Base-by-base conservation (phyloP, 2,329 filamentous ascomycete genomes). In the Tympanopsis confertula region DNA sequence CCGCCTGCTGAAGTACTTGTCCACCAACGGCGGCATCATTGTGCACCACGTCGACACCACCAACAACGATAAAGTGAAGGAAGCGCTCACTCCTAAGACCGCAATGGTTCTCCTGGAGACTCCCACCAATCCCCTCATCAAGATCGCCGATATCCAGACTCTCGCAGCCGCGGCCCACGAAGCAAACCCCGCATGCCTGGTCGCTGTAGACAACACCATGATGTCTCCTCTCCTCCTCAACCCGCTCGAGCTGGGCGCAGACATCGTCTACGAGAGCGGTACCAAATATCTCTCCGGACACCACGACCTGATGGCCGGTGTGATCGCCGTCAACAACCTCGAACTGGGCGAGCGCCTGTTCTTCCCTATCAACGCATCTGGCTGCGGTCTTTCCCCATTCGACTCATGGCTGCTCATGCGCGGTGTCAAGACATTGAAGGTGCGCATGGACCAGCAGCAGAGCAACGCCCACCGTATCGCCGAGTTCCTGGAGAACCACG, bases 361-460 rank as follows among this genome's bases (percentile, higher is more conserved):
- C 66, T 96, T 95, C 63, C 89, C 86, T 40, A 95, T 98, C 69
- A 98, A 98, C 57, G 79, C 87, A 1, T 94, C 88, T 0, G 91
- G 91, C 32, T 96, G 91, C 54, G 91, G 91, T 7, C 70, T 98
- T 5, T 83, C 87, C 2, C 91, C 93, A 3, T 94, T 96, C 54
- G 91, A 98, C 61, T 89, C 86, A 0, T 98, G 93, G 74, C 72
- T 98, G 26, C 77, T 98, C 28, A 86, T 98, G 70, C 78, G 91
- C 41, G 91, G 91, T 14, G 78, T 98, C 57, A 98, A 98, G 68
- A 98, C 91, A 0, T 70, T 98, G 5, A 88, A 88, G 44, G 91
- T 98, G 39, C 87, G 91, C 51, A 95, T 98, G 88, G 91, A 98
- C 57, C 94, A 94, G 66, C 93, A 98, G 60, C 91, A 98, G 59